Percentiles rank a stretch among this genome's conserved stretches.
Evolutionary conservation across 306 rosid genomes (phyloP).

Genomic region (Hylodesmum podocarpum): DNA sequence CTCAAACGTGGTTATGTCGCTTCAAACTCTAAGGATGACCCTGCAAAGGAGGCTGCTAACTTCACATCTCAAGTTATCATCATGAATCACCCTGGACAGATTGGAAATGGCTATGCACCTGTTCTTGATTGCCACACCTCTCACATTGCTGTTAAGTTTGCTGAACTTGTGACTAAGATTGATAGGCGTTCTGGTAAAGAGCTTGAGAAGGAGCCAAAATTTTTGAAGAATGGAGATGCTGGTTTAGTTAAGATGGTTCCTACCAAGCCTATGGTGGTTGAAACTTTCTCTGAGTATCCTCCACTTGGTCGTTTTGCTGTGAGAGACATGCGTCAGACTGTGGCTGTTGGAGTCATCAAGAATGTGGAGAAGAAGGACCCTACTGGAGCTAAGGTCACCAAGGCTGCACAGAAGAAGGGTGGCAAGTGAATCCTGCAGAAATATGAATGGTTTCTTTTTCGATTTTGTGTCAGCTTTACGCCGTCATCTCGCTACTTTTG

Average conservation of each 20-base stretch:
- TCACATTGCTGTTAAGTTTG: constrained; percentile 82
- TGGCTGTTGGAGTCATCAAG: too few relatives aligned
- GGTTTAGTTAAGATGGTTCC: constrained; percentile 85
- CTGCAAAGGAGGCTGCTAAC: too few relatives aligned
- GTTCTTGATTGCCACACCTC: constrained; percentile 85
- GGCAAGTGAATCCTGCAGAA: constrained; percentile 61
- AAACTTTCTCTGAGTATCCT: too few relatives aligned
- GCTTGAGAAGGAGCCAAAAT: too few relatives aligned
- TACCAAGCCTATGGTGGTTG: constrained; percentile 88
- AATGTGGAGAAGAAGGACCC: too few relatives aligned
- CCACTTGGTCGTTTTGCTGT: too few relatives aligned
- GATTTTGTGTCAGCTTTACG: constrained; percentile 25
- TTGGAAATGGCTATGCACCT: constrained; percentile 88
- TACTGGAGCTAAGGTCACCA: too few relatives aligned
- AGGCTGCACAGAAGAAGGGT: constrained; percentile 74
- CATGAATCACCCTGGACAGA: too few relatives aligned
- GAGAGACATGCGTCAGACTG: too few relatives aligned
- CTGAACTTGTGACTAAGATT: constrained; percentile 75
- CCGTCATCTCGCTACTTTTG: constrained; percentile 29
- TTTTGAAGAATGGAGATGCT: constrained; percentile 82
- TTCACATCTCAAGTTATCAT: too few relatives aligned
- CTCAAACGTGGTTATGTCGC: constrained; percentile 85
- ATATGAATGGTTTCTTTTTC: constrained; percentile 24
- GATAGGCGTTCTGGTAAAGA: constrained; percentile 90
- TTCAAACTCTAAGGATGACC: too few relatives aligned